Evolutionary conservation across 2,329 filamentous ascomycete species (phyloP), one percentile per base, ranked within the genome.

Genomic region (Talaromyces rugulosus): DNA sequence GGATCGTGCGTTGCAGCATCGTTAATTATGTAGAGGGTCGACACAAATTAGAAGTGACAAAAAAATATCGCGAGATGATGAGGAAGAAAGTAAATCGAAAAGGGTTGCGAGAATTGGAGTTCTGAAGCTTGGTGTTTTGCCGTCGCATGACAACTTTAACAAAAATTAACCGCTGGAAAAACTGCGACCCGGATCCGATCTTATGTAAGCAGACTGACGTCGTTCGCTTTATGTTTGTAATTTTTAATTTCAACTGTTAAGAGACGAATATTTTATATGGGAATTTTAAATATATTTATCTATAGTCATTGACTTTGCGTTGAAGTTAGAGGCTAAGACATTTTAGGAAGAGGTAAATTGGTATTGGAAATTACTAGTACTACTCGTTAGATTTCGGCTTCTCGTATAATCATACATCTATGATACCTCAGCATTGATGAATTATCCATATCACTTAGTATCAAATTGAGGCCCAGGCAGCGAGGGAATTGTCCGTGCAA

Each of bases 1-100:
- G 65, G 59, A 80, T 63, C 60, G 74, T 71, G 68, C 75, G 74
- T 66, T 77, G 74, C 68, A 80, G 74, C 78, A 80, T 80, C 61
- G 47, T 72, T 68, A 55, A 36, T 28, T 36, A 23, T 42, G 64
- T 18, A 40, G 57, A 55, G 33, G 50, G 16, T 30, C 3, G 14
- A 27, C 47, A 51, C 42, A 50, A 50, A 59, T 51, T 59, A 9
- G 51, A 62, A 61, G 23, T 23, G 23, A 23, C 23, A 62, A 57
- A 31, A 53, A 31, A 30, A 18, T 42, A 14, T 28, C 54, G 31
- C 27, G 57, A 56, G 18, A 44, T 54, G 57, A 59, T 59, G 50
- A 16, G 28, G 27, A 31, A 40, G 8, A 6, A n/a, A 8, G 28
- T 36, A n/a, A 30, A 53, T 30, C 42, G 12, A 53, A 5, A 6